These are phyloP conservation scores for Thalia dealbata DNA, from an alignment of 176 grass and related monocot species.

Conservation along the genomic window DNA sequence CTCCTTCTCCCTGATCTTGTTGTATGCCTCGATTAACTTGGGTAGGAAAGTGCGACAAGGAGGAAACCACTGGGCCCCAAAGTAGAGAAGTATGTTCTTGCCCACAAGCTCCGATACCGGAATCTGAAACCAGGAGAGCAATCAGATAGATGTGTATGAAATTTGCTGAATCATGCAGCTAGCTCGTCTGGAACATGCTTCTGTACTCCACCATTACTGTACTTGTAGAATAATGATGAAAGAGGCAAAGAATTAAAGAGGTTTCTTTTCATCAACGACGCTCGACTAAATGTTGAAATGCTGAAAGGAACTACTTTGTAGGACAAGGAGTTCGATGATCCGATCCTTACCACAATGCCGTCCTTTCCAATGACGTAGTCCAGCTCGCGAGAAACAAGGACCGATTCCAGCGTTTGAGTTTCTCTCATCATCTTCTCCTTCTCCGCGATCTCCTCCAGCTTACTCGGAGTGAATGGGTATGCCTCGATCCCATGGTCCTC, in stretches of 20 bases:
- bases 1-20: constrained; percentile 64
- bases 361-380: too few species aligned
- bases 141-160: not conserved
- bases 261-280: not conserved
- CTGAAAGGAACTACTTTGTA: too few species aligned
- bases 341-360: too few species aligned
- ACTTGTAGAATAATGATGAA: not conserved
- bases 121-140: constrained; percentile 27
- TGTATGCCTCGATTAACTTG: constrained; percentile 53
- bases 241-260: too few species aligned
- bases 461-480: constrained; percentile 47
- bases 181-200: not conserved
- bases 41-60: constrained; percentile 66
- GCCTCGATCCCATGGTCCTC: too few species aligned
- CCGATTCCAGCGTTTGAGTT: constrained; percentile 61
- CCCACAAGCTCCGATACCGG: constrained; percentile 58
- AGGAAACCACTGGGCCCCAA: constrained; percentile 61
- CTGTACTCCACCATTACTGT: not conserved
- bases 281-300: not conserved
- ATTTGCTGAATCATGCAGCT: not conserved
- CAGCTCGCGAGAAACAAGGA: constrained; percentile 60
- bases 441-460: constrained; percentile 51
- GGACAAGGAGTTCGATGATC: too few species aligned
- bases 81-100: constrained; percentile 85
- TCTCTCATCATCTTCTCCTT: constrained; percentile 48